These are phyloP conservation scores for Leptodontidium sp. DNA, from an alignment of 2,329 filamentous ascomycete genomes.

Conservation along the genomic window DNA sequence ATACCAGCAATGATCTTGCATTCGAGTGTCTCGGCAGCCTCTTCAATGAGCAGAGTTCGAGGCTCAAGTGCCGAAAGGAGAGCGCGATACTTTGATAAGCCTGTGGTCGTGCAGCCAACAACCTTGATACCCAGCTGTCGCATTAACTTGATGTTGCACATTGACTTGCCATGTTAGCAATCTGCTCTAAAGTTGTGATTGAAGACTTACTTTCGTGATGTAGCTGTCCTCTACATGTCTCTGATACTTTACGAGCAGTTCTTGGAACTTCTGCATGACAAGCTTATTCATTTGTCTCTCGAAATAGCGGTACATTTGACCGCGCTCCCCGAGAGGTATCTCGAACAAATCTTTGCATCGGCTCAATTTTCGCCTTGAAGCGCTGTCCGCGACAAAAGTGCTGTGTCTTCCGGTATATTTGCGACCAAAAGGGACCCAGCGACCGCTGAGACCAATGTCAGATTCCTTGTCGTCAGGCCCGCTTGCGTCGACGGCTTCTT, in stretches of 20 bases:
- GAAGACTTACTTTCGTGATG: conserved; percentile 37
- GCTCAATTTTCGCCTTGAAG: conserved; percentile 35
- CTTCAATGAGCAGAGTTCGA: conserved; percentile 70
- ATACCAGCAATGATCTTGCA: conserved; percentile 66
- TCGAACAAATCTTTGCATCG: conserved; percentile 39
- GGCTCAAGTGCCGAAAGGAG: conserved; percentile 68
- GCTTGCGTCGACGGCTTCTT: conserved; percentile 30
- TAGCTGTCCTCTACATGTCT: conserved; percentile 30
- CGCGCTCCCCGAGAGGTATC: conserved; percentile 40
- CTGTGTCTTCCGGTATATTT: conserved; percentile 38
- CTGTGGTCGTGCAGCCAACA: conserved; percentile 66
- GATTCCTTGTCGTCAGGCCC: conserved; percentile 34
- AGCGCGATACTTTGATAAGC: conserved; percentile 72
- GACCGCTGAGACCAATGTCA: conserved; percentile 37
- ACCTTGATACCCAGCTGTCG: conserved; percentile 66
- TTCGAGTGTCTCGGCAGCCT: conserved; percentile 68
- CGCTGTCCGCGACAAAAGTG: conserved; percentile 24
- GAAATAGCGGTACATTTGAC: conserved; percentile 45
- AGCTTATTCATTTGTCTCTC: conserved; percentile 38
- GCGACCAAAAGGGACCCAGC: conserved; percentile 40
- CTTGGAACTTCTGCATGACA: conserved; percentile 34
- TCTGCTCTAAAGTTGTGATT: not conserved
- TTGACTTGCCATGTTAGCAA: conserved; percentile 34
- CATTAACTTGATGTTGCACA: conserved; percentile 48
- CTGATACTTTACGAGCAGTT: conserved; percentile 37